Conservation (phyloP, 1,284 basidiomycete genomes). For the Xerocomus minutiporus region DNA sequence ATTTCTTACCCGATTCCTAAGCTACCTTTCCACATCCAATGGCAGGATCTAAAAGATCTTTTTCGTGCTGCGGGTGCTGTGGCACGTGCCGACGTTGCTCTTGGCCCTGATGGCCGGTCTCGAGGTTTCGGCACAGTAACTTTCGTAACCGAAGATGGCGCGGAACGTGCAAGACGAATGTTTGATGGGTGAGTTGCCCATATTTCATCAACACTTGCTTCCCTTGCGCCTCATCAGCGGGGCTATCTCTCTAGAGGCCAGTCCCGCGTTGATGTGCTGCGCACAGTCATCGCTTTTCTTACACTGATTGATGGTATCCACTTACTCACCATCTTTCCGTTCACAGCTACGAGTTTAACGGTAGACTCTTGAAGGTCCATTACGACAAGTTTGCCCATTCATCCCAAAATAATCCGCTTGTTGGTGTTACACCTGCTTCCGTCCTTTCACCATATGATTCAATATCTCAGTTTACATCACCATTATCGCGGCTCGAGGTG, state of each 20-base stretch:
- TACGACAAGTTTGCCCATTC: conserved; percentile 70
- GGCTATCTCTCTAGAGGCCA: neutral
- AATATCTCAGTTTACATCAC: conserved; percentile 23
- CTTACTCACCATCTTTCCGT: conserved; percentile 10
- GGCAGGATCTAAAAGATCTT: conserved; percentile 97
- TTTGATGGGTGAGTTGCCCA: conserved; percentile 71
- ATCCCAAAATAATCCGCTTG: conserved; percentile 32
- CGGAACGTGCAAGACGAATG: conserved; percentile 78
- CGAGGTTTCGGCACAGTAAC: conserved; percentile 95
- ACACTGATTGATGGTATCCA: neutral
- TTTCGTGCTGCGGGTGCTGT: conserved; percentile 94
- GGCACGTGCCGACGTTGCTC: conserved; percentile 90
- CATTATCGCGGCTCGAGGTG: conserved; percentile 26
- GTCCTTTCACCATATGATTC: conserved; percentile 25
- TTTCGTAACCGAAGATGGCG: conserved; percentile 86
- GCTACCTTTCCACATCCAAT: conserved; percentile 96
- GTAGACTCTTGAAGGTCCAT: conserved; percentile 80
- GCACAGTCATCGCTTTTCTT: neutral
- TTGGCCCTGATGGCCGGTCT: conserved; percentile 86
- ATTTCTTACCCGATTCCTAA: conserved; percentile 36
- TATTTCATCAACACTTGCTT: neutral
- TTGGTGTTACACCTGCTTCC: conserved; percentile 10
- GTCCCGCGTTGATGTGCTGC: neutral
- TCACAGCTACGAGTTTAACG: conserved; percentile 79
- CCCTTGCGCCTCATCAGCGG: neutral